Evolutionary conservation across 192 early-diverging fungal species (phyloP), one percentile per base, ranked within the genome.

Genomic region (Podila clonocystis): DNA sequence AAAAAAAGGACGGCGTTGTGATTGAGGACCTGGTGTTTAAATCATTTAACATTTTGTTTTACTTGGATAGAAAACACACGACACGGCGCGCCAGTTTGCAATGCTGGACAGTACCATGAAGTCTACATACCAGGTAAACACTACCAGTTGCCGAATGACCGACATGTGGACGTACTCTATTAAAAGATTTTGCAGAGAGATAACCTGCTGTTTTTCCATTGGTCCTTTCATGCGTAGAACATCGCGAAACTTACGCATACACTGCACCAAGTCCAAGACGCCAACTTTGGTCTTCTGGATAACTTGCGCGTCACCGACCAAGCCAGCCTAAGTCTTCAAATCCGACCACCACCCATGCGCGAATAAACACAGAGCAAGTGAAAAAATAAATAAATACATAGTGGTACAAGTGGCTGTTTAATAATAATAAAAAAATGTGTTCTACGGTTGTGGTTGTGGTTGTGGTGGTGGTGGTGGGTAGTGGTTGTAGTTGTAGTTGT

Each of bases 71-170:
- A 38, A 62, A 4, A 20, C 73, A 28, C 61, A 57, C 4, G 70
- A 80, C n/a, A 80, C 77, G 6, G 70, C 64, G 4, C 71, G 55
- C n/a, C 77, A 80, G 33, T 80, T 80, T 29, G 65, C 77, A 7
- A 30, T 49, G 8, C 26, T 80, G 57, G 77, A 80, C 20, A 24
- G 45, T 2, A 73, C 66, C 2, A 73, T 80, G 70, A 72, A 65
- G 28, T 61, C 50, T 20, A 80, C 77, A 26, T 66, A 67, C 5
- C 77, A 73, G 77, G 77, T 80, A 30, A 49, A 24, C 60, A 24
- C 50, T 26, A 36, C 3, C 31, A 9, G 49, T 5, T 7, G 31
- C 20, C 38, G 13, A 15, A 57, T 28, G 50, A n/a, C 41, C 13
- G 34, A 36, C 34, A 15, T 17, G 41, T 45, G 41, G 2, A 15